phyloP scores from a whole-genome alignment of 345 rosid species.

The Acer saccharum region DNA sequence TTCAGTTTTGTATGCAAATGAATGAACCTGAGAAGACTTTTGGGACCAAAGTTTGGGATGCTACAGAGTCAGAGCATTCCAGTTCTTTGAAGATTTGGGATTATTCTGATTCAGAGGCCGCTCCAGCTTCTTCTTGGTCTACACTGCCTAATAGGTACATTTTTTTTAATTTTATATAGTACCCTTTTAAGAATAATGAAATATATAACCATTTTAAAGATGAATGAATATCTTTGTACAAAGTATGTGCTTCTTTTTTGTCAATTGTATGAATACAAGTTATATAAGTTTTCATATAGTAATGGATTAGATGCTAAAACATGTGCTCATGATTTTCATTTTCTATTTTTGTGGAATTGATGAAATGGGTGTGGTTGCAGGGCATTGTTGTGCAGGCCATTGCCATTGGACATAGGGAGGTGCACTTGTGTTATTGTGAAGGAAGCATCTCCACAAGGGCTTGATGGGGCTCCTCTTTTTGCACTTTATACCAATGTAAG shows the following conservation, averaged over 20 bases:
- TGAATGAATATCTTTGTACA: no score
- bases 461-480: conserved; percentile 58
- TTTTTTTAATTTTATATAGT: background rate
- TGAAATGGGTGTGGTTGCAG: conserved; percentile 37
- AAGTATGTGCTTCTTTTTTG: no score
- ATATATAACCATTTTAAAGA: no score
- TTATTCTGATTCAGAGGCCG: conserved; percentile 88
- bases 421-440: conserved; percentile 86
- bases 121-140: conserved; percentile 98
- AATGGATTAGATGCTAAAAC: no score
- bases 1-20: conserved; percentile 82
- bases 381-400: conserved; percentile 77
- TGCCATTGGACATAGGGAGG: conserved; percentile 88
- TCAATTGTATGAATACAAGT: no score
- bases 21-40: conserved; percentile 59
- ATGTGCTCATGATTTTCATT: no score
- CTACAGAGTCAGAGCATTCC: conserved; percentile 67
- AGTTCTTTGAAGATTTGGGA: conserved; percentile 83
- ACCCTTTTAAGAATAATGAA: background rate
- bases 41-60: conserved; percentile 59
- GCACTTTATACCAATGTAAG: conserved; percentile 86
- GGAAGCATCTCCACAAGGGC: conserved; percentile 58
- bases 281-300: no score
- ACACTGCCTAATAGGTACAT: conserved; percentile 77
- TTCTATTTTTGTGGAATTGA: no score